Evolutionary conservation across 495 filamentous ascomycete species (phyloP), one percentile per base, ranked within the genome.

Genomic region (Beverwykella pulmonaria): DNA sequence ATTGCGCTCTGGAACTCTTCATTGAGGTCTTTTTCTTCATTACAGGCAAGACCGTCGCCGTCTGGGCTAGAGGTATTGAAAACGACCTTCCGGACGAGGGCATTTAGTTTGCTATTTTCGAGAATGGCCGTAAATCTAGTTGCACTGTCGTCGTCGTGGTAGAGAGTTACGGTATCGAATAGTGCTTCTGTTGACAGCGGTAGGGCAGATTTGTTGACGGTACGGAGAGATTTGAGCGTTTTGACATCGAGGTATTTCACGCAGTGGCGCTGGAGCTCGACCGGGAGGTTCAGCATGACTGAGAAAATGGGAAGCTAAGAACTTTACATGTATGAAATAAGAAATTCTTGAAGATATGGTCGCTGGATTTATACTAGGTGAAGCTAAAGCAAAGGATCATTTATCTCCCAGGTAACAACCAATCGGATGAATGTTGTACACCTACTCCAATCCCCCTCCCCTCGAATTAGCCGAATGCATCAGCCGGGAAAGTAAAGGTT

Each of bases 241-340:
- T 26, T n/a, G 26, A 50, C 23, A 25, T 50, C 58, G 46, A 61
- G 41, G 12, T 10, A 20, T 34, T 48, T 10, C 17, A 50, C n/a
- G 25, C 58, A 61, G 50, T 49, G 41, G 20, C 23, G 46, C 27
- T 49, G 39, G 22, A 61, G 58, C 27, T 61, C 58, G 19, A 34
- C 25, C 1, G 52, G 52, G 26, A 55, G 52, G 19, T 30, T 8
- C 5, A 55, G 32, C 52, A 55, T 55, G 15, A 50, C 22, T 6
- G 15, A 27, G 19, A 50, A 44, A 44, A n/a, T 15, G 2, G 3
- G 39, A 44, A 34, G 30, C 12, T 34, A 12, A 34, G 30, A 34
- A 12, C 12, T 34, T 4, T 34, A 5, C 6, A 44, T 14, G 2
- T n/a, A 44, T 9, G 39, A n/a, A n/a, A 44, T 44, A n/a, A 14